Evolutionary conservation across 2,329 filamentous ascomycete genomes (phyloP), one percentile per base, ranked within the genome.

Genomic region (Fusarium sp.): DNA sequence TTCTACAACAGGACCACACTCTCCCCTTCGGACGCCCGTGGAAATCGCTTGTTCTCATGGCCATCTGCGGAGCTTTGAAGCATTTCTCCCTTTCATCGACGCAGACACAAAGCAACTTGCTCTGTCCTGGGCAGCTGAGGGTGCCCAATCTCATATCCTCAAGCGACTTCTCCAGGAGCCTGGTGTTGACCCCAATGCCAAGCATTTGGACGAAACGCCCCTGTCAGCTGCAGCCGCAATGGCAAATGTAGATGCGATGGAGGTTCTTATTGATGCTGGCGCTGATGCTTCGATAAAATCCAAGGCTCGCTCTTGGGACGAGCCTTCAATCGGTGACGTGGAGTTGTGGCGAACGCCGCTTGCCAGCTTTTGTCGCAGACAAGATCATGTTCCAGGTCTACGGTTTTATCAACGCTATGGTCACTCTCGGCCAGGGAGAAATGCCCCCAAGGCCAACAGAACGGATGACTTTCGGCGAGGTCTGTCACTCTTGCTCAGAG

Each of bases 171-270:
- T 84, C 9, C 64, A 78, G 35, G 68, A 81, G 65, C 77, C 82
- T 7, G 76, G 75, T 9, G 68, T 82, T 8, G 72, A 84, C 59
- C 68, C 82, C 12, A 82, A 84, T 35, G 71, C 72, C 22, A 75
- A 54, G 15, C 40, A 75, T 2, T 22, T 22, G 1, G 71, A 72
- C 2, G 37, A 77, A 9, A 80, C 79, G 3, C 61, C 78, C 6
- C 64, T 83, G 2, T 77, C 71, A 20, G 54, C 70, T 12, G 74
- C 73, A 3, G 71, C 70, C 4, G 37, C 63, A 0, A 12, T 1
- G 4, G 4, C 4, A 17, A 56, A 79, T 25, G 17, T 72, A 4
- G 66, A 68, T 2, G 65, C 78, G 5, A 65, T 82, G 1, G 57
- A 65, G 9, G 52, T 73, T 1, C 67, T 84, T 30, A 62, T 84